Percentiles rank a stretch among this genome's conserved stretches.
Conservation (phyloP, 2,329 filamentous ascomycete genomes). For the Cercospora zeina region DNA sequence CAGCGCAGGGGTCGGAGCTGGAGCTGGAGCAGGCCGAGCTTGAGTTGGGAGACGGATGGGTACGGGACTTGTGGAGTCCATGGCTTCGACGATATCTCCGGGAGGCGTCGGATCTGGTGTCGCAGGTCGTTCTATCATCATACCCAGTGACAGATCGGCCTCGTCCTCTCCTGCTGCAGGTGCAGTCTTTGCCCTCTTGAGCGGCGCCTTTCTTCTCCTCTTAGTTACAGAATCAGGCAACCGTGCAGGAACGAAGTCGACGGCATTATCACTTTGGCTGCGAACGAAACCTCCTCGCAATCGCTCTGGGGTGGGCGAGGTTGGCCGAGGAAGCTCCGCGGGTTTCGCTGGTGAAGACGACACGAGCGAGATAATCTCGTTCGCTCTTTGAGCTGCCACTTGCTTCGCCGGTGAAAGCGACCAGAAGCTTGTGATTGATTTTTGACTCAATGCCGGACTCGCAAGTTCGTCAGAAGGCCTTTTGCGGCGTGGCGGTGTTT, state of each 20-base stretch:
- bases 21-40: neutral
- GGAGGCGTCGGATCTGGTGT: neutral
- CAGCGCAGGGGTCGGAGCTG: neutral
- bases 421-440: conserved; percentile 33
- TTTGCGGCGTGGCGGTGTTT: conserved; percentile 35
- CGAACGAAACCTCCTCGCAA: conserved; percentile 22
- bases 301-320: conserved; percentile 27
- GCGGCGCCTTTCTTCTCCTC: conserved; percentile 33
- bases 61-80: conserved; percentile 26
- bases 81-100: conserved; percentile 22
- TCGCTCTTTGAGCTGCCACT: neutral
- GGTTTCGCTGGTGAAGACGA: conserved; percentile 35
- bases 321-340: conserved; percentile 14
- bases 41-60: neutral
- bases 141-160: neutral
- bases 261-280: neutral
- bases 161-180: conserved; percentile 28
- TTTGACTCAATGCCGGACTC: conserved; percentile 32
- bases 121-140: neutral
- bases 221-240: conserved; percentile 40
- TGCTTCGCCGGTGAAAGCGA: conserved; percentile 35
- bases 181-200: conserved; percentile 38
- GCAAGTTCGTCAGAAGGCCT: conserved; percentile 33
- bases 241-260: conserved; percentile 1
- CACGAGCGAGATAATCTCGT: conserved; percentile 36